A percentile compares a stretch with the other conserved stretches of the same genome.
Conservation (phyloP, 345 rosid species). For the Melastoma malabathricum region DNA sequence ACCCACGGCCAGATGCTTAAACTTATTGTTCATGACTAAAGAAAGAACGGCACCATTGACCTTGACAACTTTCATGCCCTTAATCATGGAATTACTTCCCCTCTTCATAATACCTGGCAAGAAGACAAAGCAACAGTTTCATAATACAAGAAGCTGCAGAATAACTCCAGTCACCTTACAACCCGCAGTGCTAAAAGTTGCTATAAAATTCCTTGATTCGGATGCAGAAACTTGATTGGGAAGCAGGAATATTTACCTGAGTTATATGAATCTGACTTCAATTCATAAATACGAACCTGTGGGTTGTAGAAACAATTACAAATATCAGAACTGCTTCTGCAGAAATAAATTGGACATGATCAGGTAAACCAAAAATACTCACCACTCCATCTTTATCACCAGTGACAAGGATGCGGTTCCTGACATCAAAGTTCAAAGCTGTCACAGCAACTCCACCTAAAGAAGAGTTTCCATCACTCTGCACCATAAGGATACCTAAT, state of each 20-base stretch:
- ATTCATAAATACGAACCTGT: conserved; percentile 67
- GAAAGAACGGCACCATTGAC: conserved; percentile 59
- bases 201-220: no score
- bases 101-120: conserved; percentile 50
- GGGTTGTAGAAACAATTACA: neutral
- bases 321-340: conserved; percentile 2
- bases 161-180: no score
- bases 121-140: neutral
- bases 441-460: conserved; percentile 51
- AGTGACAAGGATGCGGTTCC: conserved; percentile 45
- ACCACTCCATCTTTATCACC: conserved; percentile 84
- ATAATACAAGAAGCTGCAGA: no score
- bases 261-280: conserved; percentile 61
- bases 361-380: neutral
- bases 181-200: no score
- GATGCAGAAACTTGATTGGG: conserved; percentile 34
- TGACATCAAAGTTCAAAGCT: conserved; percentile 46
- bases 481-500: conserved; percentile 14
- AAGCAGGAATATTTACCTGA: conserved; percentile 47
- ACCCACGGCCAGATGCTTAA: conserved; percentile 60
- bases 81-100: conserved; percentile 53
- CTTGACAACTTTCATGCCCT: conserved; percentile 46
- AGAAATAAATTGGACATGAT: neutral
- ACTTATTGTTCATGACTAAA: conserved; percentile 31
- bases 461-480: conserved; percentile 63